Percentiles rank a stretch among this genome's conserved stretches.
These are phyloP conservation scores for Nosema muscidifuracis DNA, from an alignment of 371 early-diverging fungal species.

Conservation along the genomic window DNA sequence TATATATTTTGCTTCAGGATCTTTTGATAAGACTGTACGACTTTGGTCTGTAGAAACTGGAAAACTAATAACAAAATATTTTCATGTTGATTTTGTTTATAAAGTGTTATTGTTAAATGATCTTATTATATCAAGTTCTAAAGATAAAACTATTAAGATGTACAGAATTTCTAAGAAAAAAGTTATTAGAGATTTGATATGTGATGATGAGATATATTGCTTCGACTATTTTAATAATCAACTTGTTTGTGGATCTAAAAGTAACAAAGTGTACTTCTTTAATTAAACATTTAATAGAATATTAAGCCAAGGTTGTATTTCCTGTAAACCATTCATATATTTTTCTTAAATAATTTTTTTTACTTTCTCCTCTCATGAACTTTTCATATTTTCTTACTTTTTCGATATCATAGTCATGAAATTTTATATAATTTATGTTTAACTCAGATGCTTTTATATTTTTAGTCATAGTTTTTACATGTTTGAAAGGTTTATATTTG, in stretches of 20 bases:
- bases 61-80: slow-evolving; percentile 70
- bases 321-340: not conserved
- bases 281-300: slow-evolving; percentile 14
- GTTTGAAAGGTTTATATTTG: slow-evolving; percentile 25
- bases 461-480: not conserved
- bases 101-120: slow-evolving; percentile 72
- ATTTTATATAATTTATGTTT: slow-evolving; percentile 8
- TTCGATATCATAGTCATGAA: not conserved
- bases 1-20: slow-evolving; percentile 80
- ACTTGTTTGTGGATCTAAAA: slow-evolving; percentile 59
- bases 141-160: slow-evolving; percentile 85
- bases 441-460: not conserved
- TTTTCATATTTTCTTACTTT: slow-evolving; percentile 18
- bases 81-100: slow-evolving; percentile 79
- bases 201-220: slow-evolving; percentile 62
- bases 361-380: slow-evolving; percentile 11
- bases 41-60: slow-evolving; percentile 80
- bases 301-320: not conserved
- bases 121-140: slow-evolving; percentile 71
- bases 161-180: slow-evolving; percentile 69
- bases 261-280: slow-evolving; percentile 61
- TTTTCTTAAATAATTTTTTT: not conserved
- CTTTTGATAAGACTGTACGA: slow-evolving; percentile 89
- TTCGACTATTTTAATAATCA: slow-evolving; percentile 53
- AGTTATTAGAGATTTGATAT: slow-evolving; percentile 59